Evolutionary conservation across 1,284 basidiomycete genomes (phyloP), one percentile per base, ranked within the genome.

Genomic region (Ceratorhiza oryzae-sativae): DNA sequence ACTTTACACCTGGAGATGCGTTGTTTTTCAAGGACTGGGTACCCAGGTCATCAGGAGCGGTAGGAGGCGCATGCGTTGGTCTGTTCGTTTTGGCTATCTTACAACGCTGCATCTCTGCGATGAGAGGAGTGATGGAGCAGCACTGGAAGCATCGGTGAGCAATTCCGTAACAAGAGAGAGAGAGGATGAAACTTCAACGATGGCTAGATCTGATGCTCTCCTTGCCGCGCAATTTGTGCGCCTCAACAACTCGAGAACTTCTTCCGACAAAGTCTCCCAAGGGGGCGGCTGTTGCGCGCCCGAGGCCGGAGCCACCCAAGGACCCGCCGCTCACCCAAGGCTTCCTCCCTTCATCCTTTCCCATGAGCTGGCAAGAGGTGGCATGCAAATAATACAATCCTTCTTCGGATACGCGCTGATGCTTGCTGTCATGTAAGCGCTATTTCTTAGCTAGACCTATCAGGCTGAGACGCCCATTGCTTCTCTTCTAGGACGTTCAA

Each of bases 61-160:
- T 92, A 32, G 86, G 86, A 18, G 92, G 90, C 1, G 90, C 91
- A 53, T 91, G 88, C 78, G 83, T 94, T 72, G 89, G 85, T 0
- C 82, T 95, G 25, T 83, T 90, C 76, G 53, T 88, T 27, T 80
- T 94, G 34, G 87, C 87, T 6, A 77, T 93, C 4, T 80, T 91
- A 41, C 91, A 93, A 71, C 83, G 75, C 49, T 68, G 73, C 39
- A 15, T 75, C 4, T 48, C 71, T 68, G 75, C 45, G 15, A 72
- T 73, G 62, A 42, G 63, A 15, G 75, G 73, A 9, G 58, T 75
- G 12, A 73, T 75, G 72, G 68, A 73, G 9, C 60, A 55, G n/a
- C 67, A 71, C 36, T 75, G 75, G 75, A 59, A 45, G 20, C 63
- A 58, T 15, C 61, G 71, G 74, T 75, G 25, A 63, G 74, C 46